Evolutionary conservation across 2,329 filamentous ascomycete species (phyloP).

Genomic region (Curvularia eragrostidis): DNA sequence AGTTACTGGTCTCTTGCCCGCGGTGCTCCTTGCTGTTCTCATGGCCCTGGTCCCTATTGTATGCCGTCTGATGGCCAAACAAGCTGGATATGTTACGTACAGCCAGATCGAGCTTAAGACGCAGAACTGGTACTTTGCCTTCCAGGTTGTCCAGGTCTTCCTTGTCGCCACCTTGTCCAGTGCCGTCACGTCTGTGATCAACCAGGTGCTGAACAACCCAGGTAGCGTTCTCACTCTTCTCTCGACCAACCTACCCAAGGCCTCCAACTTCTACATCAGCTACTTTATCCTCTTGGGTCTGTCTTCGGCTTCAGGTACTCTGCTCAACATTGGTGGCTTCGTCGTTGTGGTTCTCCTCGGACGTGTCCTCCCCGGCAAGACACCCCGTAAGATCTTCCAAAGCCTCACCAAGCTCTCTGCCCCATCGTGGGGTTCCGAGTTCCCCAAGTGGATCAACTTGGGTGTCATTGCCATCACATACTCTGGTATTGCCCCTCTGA

Average conservation of each 20-base stretch:
- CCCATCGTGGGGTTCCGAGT: slow-evolving; percentile 55
- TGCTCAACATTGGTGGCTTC: slow-evolving; percentile 81
- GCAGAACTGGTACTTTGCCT: slow-evolving; percentile 90
- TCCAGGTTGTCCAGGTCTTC: slow-evolving; percentile 95
- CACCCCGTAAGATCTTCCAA: slow-evolving; percentile 56
- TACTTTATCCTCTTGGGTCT: slow-evolving; percentile 91
- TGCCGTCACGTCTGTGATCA: slow-evolving; percentile 68
- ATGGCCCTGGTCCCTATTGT: slow-evolving; percentile 56
- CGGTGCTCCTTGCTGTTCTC: slow-evolving; percentile 52
- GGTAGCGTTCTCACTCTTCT: slow-evolving; percentile 67
- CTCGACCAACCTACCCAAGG: slow-evolving; percentile 76
- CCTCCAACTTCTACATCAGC: slow-evolving; percentile 93
- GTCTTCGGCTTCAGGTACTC: slow-evolving; percentile 39
- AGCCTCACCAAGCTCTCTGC: slow-evolving; percentile 53
- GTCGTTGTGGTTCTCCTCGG: slow-evolving; percentile 86
- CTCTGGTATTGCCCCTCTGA: slow-evolving; percentile 57
- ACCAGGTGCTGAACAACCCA: slow-evolving; percentile 68
- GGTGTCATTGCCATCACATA: slow-evolving; percentile 55
- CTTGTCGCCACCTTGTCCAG: slow-evolving; percentile 83
- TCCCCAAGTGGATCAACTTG: slow-evolving; percentile 57
- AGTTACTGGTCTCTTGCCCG: slow-evolving; percentile 55
- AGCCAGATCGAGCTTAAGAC: slow-evolving; percentile 70
- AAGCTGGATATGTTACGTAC: slow-evolving; percentile 50
- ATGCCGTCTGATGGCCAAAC: slow-evolving; percentile 48
- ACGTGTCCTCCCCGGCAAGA: slow-evolving; percentile 60